phyloP scores from a whole-genome alignment of 1,284 basidiomycete species.

The Exobasidium cylindrosporum region DNA sequence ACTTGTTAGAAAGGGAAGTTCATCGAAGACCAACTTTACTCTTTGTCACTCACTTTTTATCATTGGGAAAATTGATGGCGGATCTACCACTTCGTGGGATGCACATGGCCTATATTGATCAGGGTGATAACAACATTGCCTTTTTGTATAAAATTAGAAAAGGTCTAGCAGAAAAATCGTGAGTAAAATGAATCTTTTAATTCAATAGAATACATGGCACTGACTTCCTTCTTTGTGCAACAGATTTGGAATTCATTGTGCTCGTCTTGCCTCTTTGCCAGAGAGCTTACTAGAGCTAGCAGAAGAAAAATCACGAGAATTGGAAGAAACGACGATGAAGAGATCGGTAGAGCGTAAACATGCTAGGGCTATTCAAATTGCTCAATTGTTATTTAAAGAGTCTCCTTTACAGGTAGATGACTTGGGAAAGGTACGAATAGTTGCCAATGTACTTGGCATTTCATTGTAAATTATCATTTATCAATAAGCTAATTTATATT shows the following conservation, averaged over 20 bases:
- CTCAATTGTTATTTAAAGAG: not conserved
- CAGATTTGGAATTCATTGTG: conserved; percentile 52
- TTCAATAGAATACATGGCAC: no score
- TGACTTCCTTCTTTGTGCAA: conserved; percentile 4
- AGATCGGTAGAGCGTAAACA: not conserved
- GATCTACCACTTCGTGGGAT: conserved; percentile 29
- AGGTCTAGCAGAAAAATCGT: conserved; percentile 29
- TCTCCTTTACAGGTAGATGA: not conserved
- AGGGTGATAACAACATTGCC: conserved; percentile 24
- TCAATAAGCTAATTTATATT: no score
- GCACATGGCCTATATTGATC: conserved; percentile 36
- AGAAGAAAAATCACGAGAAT: not conserved
- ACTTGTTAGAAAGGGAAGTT: conserved; percentile 20
- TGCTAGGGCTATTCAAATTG: not conserved
- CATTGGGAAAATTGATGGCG: conserved; percentile 21
- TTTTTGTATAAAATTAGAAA: conserved; percentile 46
- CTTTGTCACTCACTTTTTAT: conserved; percentile 50
- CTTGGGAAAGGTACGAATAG: not conserved
- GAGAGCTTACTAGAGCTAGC: not conserved
- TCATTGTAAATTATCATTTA: not conserved
- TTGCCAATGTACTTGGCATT: not conserved
- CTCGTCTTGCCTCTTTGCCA: conserved; percentile 37
- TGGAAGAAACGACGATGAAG: not conserved
- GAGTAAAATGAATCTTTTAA: no score
- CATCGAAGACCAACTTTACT: conserved; percentile 22